Evolutionary conservation across 371 early-diverging fungal species (phyloP).

Genomic region (Mucor plumbeus): DNA sequence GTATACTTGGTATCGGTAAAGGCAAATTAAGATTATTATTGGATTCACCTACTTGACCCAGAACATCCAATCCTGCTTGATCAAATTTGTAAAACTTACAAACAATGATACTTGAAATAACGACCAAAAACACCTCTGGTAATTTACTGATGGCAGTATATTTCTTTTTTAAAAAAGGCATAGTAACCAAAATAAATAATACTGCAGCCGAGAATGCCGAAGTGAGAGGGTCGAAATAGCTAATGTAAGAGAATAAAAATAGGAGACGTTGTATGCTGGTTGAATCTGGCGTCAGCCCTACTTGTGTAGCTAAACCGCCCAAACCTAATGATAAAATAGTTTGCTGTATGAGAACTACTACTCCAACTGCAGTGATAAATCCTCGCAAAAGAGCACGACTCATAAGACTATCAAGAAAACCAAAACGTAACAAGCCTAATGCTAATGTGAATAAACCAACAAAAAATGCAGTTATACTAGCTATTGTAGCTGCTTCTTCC

Average conservation of each 20-base stretch:
- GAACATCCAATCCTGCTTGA: constrained; percentile 64
- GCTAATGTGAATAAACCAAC: constrained; percentile 86
- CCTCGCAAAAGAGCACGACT: constrained; percentile 88
- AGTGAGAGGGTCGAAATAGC: constrained; percentile 21
- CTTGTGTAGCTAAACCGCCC: constrained; percentile 33
- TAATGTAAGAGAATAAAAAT: constrained; percentile 42
- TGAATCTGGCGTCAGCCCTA: constrained; percentile 57
- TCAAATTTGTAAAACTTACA: constrained; percentile 65
- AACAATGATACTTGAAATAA: constrained; percentile 67
- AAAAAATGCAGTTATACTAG: constrained; percentile 71
- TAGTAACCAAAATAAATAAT: constrained; percentile 62
- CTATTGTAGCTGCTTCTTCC: constrained; percentile 55
- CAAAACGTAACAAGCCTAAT: constrained; percentile 87
- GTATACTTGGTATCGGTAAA: constrained; percentile 61
- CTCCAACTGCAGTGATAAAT: constrained; percentile 88
- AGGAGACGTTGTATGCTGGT: constrained; percentile 73
- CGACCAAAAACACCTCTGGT: constrained; percentile 85
- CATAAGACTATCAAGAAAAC: constrained; percentile 91
- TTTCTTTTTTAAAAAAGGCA: constrained; percentile 55
- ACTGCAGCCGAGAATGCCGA: constrained; percentile 66
- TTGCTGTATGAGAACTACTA: constrained; percentile 86
- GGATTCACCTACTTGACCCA: constrained; percentile 64
- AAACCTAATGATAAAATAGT: constrained; percentile 74
- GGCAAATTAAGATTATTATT: constrained; percentile 25
- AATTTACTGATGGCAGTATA: constrained; percentile 55